Evolutionary conservation across 441 rosid genomes (phyloP).

Genomic region (Biscutella laevigata): DNA sequence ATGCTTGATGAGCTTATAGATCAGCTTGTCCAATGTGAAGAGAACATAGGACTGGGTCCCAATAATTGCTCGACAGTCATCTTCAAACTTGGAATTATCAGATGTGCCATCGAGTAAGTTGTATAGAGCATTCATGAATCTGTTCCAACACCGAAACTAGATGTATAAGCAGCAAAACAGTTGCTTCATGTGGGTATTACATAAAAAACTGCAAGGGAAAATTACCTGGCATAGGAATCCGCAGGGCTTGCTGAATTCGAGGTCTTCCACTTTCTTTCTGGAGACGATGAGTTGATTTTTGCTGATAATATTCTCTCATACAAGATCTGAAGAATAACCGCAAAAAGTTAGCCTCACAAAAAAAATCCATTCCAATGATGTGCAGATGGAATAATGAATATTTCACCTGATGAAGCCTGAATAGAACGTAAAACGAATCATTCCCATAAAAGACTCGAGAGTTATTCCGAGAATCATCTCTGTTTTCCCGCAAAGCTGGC

Average conservation of each 20-base stretch:
- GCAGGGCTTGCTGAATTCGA: constrained; percentile 56
- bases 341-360: not conserved
- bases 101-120: constrained; percentile 92
- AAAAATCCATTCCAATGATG: not conserved
- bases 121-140: constrained; percentile 92
- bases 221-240: constrained; percentile 81
- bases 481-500: constrained; percentile 36
- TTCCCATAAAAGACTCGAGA: constrained; percentile 80
- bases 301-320: constrained; percentile 90
- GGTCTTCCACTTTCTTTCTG: constrained; percentile 87
- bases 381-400: not conserved
- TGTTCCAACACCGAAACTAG: constrained; percentile 24
- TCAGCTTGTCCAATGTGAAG: constrained; percentile 91
- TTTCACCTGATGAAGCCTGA: constrained; percentile 93
- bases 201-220: constrained; percentile 1
- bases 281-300: constrained; percentile 76
- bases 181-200: not conserved
- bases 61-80: constrained; percentile 88
- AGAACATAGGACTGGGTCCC: constrained; percentile 94
- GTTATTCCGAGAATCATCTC: constrained; percentile 41
- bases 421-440: constrained; percentile 86
- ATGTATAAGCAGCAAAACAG: constrained; percentile 4
- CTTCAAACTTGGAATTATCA: constrained; percentile 91
- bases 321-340: constrained; percentile 41
- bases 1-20: constrained; percentile 90